Evolutionary conservation across 2,329 filamentous ascomycete genomes (phyloP), one percentile per base, ranked within the genome.

Genomic region (Xylariaceae sp.): DNA sequence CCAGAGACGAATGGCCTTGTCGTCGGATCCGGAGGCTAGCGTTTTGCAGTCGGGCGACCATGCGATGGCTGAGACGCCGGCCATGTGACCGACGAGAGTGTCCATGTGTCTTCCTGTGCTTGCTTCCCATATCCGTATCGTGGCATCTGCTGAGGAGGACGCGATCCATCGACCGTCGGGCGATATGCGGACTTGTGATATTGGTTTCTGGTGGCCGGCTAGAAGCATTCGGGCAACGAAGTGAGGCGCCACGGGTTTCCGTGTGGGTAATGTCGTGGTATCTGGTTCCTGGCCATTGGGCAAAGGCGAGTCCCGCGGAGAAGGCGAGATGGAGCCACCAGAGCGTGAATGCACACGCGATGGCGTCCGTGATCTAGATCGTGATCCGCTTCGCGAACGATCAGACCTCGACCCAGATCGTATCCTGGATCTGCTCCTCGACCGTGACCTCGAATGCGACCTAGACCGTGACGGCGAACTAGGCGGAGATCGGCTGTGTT

Each of bases 1-100:
- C 94, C 94, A 99, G 1, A 99, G 78, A 2, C 94, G 85, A 64
- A 99, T 97, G 0, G 89, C 86, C 76, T 99, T 99, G 80, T 99
- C 94, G 74, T 99, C 94, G 4, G 90, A 93, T 23, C 93, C 94
- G 8, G 90, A 93, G 3, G 93, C 94, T 51, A 99, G 82, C 2
- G 89, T 90, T 67, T 87, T 87, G 62, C 88, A 91, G 73, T 97
- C 92, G 0, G 93, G 92, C 61, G 88, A 88, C 94, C 94, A 99
- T n/a, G 92, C 88, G 52, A 99, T 82, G 45, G 92, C 93, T 37
- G 90, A 96, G 15, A 99, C 86, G 62, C 94, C 94, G 0, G 93
- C 92, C 71, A 97, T 83, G 76, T 99, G 94, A 5, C 92, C 94
- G 69, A 96, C 89, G 23, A 99, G 84, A 0, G 91, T 96, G 69